A percentile compares a stretch with the other conserved stretches of the same genome.
phyloP scores from a whole-genome alignment of 1,284 basidiomycete species.

The Exobasidium cylindrosporum region DNA sequence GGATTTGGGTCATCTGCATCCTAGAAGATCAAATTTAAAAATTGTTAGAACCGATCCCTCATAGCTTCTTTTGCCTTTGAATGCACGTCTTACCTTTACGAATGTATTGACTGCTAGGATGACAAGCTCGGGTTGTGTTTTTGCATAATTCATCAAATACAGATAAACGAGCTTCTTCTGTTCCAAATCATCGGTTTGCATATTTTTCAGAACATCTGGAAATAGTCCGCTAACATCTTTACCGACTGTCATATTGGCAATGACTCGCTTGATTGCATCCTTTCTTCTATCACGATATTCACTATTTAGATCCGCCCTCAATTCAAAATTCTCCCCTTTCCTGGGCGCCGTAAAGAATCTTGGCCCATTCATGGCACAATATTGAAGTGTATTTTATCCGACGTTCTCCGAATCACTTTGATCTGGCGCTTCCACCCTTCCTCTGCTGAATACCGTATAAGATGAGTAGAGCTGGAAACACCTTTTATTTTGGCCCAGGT shows the following conservation, averaged over 20 bases:
- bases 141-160: constrained; percentile 98
- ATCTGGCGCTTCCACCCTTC: too few species aligned
- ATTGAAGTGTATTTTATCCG: too few species aligned
- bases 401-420: too few species aligned
- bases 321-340: constrained; percentile 54
- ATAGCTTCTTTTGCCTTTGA: not conserved
- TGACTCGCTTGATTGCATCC: constrained; percentile 87
- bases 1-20: constrained; percentile 95
- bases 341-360: constrained; percentile 55
- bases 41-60: not conserved
- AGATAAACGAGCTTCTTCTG: constrained; percentile 97
- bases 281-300: constrained; percentile 92
- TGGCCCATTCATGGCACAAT: constrained; percentile 48
- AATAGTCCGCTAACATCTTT: constrained; percentile 95
- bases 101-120: constrained; percentile 99
- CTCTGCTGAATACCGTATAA: too few species aligned
- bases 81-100: constrained; percentile 61
- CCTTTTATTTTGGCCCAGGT: too few species aligned
- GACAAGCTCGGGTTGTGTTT: constrained; percentile 94
- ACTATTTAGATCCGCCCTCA: constrained; percentile 67
- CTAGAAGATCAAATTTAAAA: constrained; percentile 55
- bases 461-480: too few species aligned
- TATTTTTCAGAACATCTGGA: constrained; percentile 92
- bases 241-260: constrained; percentile 89
- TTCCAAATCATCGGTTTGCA: constrained; percentile 88